Conservation (phyloP, 345 rosid species). For the Orychophragmus violaceus region DNA sequence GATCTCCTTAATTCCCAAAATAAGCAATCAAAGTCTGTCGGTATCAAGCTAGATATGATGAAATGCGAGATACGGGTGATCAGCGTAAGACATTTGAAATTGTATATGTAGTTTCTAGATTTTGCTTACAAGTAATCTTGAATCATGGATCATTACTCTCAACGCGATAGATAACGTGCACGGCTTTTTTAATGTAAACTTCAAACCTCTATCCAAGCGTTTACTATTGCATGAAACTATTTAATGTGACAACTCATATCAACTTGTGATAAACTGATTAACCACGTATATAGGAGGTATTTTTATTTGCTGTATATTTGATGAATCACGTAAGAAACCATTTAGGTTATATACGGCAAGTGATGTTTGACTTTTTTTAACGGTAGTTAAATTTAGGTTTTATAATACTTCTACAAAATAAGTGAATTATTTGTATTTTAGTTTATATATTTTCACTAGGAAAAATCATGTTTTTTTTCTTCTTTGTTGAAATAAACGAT, state of each 20-base stretch:
- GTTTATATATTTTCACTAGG: background rate
- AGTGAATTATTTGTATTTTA: background rate
- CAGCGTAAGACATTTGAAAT: background rate
- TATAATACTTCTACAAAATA: background rate
- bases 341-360: too few species aligned
- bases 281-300: background rate
- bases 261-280: background rate
- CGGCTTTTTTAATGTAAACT: conserved; percentile 7
- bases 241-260: conserved; percentile 19
- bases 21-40: background rate
- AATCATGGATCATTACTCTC: conserved; percentile 1
- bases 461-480: background rate
- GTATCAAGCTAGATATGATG: conserved; percentile 13
- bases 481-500: background rate
- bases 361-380: background rate
- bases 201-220: conserved; percentile 3
- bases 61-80: background rate
- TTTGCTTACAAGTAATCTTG: conserved; percentile 6
- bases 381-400: background rate
- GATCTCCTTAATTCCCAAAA: background rate
- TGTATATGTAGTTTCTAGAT: conserved; percentile 7
- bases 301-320: too few species aligned
- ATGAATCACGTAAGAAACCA: background rate
- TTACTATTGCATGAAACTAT: conserved; percentile 12
- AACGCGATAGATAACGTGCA: conserved; percentile 28